phyloP scores from a whole-genome alignment of 257 asterid species.

The Perilla frutescens region DNA sequence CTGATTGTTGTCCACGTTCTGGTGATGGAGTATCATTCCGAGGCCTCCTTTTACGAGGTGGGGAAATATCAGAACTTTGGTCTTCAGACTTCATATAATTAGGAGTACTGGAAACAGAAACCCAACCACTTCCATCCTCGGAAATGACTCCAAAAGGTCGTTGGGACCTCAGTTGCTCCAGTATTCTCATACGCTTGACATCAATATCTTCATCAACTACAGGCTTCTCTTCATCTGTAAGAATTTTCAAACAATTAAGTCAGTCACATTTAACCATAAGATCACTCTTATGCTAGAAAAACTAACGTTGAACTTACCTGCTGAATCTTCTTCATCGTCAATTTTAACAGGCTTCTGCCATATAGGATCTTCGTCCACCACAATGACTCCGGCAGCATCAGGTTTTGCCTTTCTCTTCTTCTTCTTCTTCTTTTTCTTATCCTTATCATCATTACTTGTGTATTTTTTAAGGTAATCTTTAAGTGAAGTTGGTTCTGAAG shows the following conservation, averaged over 20 bases:
- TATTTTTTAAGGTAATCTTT: conserved; percentile 79
- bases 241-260: not conserved
- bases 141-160: conserved; percentile 75
- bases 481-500: conserved; percentile 59
- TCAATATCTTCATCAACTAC: conserved; percentile 83
- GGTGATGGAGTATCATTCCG: conserved; percentile 65
- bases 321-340: conserved; percentile 69
- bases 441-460: conserved; percentile 51
- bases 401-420: conserved; percentile 50
- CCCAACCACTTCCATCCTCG: conserved; percentile 99
- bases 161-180: conserved; percentile 61
- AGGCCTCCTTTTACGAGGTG: conserved; percentile 57
- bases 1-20: conserved; percentile 35
- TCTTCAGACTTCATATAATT: conserved; percentile 29
- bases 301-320: conserved; percentile 46
- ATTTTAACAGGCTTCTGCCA: conserved; percentile 78
- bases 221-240: conserved; percentile 84
- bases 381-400: conserved; percentile 52
- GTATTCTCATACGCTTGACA: conserved; percentile 78
- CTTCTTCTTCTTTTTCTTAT: conserved; percentile 56
- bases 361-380: conserved; percentile 81
- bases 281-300: not conserved
- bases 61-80: conserved; percentile 50
- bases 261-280: conserved; percentile 26
- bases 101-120: conserved; percentile 52